Evolutionary conservation across 768 basidiomycete genomes (phyloP).

Genomic region (Tulasnella sp.): DNA sequence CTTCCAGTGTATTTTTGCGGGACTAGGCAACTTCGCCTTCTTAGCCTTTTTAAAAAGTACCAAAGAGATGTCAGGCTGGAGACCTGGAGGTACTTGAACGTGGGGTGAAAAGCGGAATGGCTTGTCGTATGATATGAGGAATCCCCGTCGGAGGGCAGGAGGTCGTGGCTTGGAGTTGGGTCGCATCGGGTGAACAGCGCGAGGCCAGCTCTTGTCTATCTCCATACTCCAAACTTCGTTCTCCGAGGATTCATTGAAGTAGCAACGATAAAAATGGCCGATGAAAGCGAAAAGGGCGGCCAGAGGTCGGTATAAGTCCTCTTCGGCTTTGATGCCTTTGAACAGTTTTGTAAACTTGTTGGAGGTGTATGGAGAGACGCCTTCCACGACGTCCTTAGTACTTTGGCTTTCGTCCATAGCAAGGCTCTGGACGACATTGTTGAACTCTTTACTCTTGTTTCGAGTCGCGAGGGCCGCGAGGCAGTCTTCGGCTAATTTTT

Average conservation of each 20-base stretch:
- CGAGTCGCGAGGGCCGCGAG: not conserved
- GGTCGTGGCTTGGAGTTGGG: not conserved
- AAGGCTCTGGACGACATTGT: not conserved
- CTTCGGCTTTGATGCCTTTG: not conserved
- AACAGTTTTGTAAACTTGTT: not conserved
- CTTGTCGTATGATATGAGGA: not conserved
- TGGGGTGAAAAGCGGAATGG: not conserved
- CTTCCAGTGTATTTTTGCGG: not conserved
- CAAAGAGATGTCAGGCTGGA: not conserved
- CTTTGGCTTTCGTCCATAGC: not conserved
- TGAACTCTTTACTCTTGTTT: not conserved
- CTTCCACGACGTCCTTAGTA: not conserved
- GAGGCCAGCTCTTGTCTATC: not conserved
- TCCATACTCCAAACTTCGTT: not conserved
- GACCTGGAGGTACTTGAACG: not conserved
- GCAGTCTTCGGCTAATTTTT: not conserved
- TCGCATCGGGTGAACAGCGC: not conserved
- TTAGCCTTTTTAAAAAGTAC: not conserved
- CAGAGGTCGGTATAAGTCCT: not conserved
- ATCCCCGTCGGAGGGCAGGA: not conserved
- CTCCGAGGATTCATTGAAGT: not conserved
- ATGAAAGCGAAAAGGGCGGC: not conserved
- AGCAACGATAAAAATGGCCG: not conserved
- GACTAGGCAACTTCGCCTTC: too few relatives aligned
- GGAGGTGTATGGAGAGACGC: not conserved